These are phyloP conservation scores for Salvia miltiorrhiza DNA, from an alignment of 257 asterid genomes.

Conservation along the genomic window DNA sequence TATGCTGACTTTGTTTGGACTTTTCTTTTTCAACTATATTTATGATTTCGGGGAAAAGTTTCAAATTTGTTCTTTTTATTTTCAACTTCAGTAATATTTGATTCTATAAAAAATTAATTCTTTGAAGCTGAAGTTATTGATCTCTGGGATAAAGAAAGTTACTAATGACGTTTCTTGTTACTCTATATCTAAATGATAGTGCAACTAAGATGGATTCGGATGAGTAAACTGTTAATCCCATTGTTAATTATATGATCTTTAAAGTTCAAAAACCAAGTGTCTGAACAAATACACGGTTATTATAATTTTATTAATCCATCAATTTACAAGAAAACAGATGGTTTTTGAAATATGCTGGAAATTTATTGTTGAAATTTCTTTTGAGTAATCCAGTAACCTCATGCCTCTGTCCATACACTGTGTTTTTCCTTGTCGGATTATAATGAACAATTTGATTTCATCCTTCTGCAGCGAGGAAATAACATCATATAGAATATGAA, in stretches of 20 bases:
- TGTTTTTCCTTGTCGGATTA: neutral
- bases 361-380: constrained; percentile 12
- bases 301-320: neutral
- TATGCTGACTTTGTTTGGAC: neutral
- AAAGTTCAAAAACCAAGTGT: constrained; percentile 5
- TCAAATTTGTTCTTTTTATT: neutral
- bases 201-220: neutral
- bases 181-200: neutral
- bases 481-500: neutral
- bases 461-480: constrained; percentile 25
- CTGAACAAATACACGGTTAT: constrained; percentile 6
- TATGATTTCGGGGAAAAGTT: neutral
- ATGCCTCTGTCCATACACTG: neutral
- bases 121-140: neutral
- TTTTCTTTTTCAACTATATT: neutral
- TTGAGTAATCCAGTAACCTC: neutral
- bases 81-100: neutral
- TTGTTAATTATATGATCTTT: neutral
- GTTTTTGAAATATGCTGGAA: neutral
- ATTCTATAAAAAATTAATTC: neutral
- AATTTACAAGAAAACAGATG: neutral
- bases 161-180: neutral
- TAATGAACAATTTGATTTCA: neutral
- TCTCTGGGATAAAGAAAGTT: neutral
- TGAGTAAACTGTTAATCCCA: neutral